Evolutionary conservation across 2,329 filamentous ascomycete genomes (phyloP), one percentile per base, ranked within the genome.

Genomic region (Colletotrichum gigasporum): DNA sequence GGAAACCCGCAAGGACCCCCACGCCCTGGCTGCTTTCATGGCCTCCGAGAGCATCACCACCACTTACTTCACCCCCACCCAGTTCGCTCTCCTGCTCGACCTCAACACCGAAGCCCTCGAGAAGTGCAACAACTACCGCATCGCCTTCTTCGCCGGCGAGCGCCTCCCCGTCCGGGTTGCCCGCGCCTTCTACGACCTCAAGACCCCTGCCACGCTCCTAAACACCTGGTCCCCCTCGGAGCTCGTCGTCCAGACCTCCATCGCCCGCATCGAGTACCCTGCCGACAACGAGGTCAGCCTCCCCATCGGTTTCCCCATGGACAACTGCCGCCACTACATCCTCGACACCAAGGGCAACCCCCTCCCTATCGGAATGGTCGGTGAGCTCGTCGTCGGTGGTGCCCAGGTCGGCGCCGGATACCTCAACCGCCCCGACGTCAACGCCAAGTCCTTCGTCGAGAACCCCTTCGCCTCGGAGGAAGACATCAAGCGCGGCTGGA

Each of bases 361-460:
- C 4, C 62, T 75, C 0, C 78, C 79, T 4, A 67, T 66, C 0
- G 79, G 78, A 1, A 72, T 77, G 1, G 70, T 78, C 24, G 81
- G 81, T 4, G 77, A 83, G 67, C 72, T 84, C 4, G 76, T 73
- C 35, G 70, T 81, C 4, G 76, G n/a, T n/a, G n/a, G n/a, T n/a
- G n/a, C n/a, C n/a, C n/a, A n/a, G n/a, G n/a, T n/a, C n/a, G n/a
- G n/a, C n/a, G n/a, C n/a, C n/a, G n/a, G n/a, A n/a, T n/a, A n/a
- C n/a, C n/a, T n/a, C n/a, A n/a, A n/a, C n/a, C n/a, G n/a, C n/a
- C n/a, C n/a, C n/a, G n/a, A n/a, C n/a, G n/a, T n/a, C n/a, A n/a
- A n/a, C n/a, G n/a, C n/a, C n/a, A n/a, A n/a, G n/a, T n/a, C n/a
- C n/a, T n/a, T n/a, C n/a, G n/a, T n/a, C n/a, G n/a, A n/a, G 80